Evolutionary conservation across 192 early-diverging fungal genomes (phyloP), one percentile per base, ranked within the genome.

Genomic region (Thamnidium elegans): DNA sequence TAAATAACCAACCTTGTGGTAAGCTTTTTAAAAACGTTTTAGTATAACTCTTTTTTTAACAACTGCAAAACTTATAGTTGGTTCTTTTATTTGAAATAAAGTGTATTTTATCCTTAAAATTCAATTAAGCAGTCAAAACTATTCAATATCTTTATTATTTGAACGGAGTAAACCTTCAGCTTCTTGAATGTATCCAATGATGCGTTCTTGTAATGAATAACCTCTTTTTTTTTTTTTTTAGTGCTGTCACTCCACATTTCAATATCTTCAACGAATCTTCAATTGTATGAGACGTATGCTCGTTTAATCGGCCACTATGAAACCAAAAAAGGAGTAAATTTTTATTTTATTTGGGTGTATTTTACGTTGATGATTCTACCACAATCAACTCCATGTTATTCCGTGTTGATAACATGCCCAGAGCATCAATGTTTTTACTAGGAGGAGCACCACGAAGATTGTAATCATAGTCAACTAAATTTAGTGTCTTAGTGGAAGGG

Each of bases 321-420:
- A 48, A 60, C 44, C 30, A 54, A 54, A 54, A 54, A 54, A n/a
- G n/a, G 30, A 54, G 52, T n/a, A 32, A 54, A 34, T 17, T 54
- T 32, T 32, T 51, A 51, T 54, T 54, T 54, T 51, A 54, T 54
- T 54, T 54, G 30, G 50, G 23, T 51, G 50, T 51, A 51, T 19
- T 15, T 43, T 48, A 60, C 59, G 26, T 61, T 21, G 59, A 61
- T 17, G 46, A 19, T 48, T 61, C 46, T 7, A 61, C 21, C 34
- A 61, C 26, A n/a, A 61, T 48, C 14, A 47, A 17, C 23, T 61
- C 59, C 59, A 61, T 61, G 44, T 61, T 61, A 44, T 48, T 61
- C 59, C n/a, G 23, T 46, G 59, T 32, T 61, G 34, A 44, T 10
- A 61, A 45, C 23, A 45, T 58, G 17, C 45, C 44, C 7, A 61